Percentiles rank a stretch among this genome's conserved stretches.
Evolutionary conservation across 2,329 filamentous ascomycete genomes (phyloP).

Genomic region (Lithohypha guttulata): DNA sequence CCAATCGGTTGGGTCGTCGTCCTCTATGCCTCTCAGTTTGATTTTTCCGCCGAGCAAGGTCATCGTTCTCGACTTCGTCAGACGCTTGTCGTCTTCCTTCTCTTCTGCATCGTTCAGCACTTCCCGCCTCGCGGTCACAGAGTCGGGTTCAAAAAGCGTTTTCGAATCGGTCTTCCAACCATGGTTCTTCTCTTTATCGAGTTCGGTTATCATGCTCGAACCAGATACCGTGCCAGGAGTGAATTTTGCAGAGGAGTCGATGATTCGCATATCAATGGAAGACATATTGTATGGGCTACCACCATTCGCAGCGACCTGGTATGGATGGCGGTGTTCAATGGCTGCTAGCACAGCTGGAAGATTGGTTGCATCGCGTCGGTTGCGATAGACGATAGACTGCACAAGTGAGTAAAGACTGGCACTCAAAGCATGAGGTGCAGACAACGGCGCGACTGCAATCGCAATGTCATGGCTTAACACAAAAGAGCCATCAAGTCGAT

Average conservation of each 20-base stretch:
- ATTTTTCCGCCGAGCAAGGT: slow-evolving; percentile 20
- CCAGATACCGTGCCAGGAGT: background rate
- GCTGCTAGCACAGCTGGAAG: no score
- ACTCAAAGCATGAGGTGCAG: no score
- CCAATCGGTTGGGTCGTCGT: slow-evolving; percentile 35
- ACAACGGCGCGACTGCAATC: no score
- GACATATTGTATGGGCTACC: no score
- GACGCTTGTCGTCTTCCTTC: background rate
- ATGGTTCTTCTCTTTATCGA: background rate
- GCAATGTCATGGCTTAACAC: no score
- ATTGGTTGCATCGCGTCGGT: no score
- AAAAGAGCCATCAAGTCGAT: no score
- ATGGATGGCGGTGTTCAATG: no score
- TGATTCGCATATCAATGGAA: no score
- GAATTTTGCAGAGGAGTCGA: background rate
- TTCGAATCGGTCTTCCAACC: background rate
- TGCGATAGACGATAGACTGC: no score
- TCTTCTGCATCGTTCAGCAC: background rate
- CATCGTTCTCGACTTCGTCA: background rate
- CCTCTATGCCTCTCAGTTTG: slow-evolving; percentile 30
- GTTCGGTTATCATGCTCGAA: background rate
- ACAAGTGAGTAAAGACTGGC: no score
- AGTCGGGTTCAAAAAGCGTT: background rate
- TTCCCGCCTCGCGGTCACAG: background rate
- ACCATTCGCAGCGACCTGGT: no score